Conservation (phyloP, 768 basidiomycete genomes). For the Obba rivulosa region DNA sequence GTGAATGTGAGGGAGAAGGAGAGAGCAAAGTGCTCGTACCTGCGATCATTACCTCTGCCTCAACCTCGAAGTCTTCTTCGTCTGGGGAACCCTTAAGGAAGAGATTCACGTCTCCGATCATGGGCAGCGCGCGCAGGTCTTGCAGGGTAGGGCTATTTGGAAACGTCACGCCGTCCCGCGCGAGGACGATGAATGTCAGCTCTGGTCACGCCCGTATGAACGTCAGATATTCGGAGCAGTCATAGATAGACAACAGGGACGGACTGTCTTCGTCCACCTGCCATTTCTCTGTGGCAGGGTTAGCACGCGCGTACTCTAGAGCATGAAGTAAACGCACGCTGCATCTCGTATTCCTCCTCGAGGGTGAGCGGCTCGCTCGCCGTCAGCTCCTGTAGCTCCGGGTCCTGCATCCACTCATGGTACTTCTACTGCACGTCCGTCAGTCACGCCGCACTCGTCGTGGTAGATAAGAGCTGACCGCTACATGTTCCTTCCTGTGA, state of each 20-base stretch:
- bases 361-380: conserved; percentile 80
- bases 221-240: background rate
- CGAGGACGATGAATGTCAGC: conserved; percentile 86
- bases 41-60: conserved; percentile 92
- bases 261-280: conserved; percentile 77
- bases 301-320: background rate
- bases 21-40: conserved; percentile 33
- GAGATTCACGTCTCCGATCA: conserved; percentile 92
- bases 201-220: conserved; percentile 35
- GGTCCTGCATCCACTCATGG: conserved; percentile 83
- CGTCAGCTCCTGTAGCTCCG: conserved; percentile 66
- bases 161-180: conserved; percentile 20
- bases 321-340: conserved; percentile 43
- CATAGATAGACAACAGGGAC: conserved; percentile 14
- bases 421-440: conserved; percentile 52
- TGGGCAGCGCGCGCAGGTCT: conserved; percentile 40
- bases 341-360: conserved; percentile 86
- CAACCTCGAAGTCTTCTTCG: conserved; percentile 52
- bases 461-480: conserved; percentile 10
- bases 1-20: background rate
- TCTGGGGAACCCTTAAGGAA: conserved; percentile 59
- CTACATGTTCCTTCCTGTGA: conserved; percentile 38
- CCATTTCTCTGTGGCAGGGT: conserved; percentile 63
- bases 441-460: background rate
- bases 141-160: conserved; percentile 7